Conservation (phyloP, 148 eudicot genomes). For the Camellia lanceoleosa region DNA sequence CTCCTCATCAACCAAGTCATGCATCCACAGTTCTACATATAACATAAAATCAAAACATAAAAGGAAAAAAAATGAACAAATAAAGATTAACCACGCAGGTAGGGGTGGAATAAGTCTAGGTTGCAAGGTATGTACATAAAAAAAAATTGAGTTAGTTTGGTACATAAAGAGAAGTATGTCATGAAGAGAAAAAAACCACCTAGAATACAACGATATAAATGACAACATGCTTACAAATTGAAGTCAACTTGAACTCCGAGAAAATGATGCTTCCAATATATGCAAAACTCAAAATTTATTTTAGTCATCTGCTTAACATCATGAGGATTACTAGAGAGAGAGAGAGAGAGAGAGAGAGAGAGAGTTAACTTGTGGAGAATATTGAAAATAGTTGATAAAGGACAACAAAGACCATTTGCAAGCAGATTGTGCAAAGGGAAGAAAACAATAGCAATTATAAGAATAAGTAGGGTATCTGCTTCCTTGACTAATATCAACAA, state of each 20-base stretch:
- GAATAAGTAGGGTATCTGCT: not conserved
- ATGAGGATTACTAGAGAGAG: not conserved
- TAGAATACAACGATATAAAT: not conserved
- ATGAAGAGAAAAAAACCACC: not conserved
- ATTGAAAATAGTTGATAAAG: not conserved
- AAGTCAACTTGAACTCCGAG: not conserved
- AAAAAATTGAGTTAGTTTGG: no score
- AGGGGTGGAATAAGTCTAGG: no score
- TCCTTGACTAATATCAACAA: not conserved
- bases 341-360: not conserved
- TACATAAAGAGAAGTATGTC: no score
- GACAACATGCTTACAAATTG: not conserved
- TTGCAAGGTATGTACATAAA: no score
- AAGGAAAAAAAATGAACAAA: no score
- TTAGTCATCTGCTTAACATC: not conserved
- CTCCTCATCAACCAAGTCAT: no score
- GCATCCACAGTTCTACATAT: no score
- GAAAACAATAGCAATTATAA: not conserved
- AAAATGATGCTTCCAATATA: not conserved
- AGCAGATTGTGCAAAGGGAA: not conserved
- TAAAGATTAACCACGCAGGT: no score
- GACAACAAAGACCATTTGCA: not conserved
- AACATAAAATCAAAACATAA: no score
- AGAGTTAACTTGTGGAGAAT: not conserved
- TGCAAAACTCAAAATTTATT: not conserved